Percentiles rank a stretch among this genome's conserved stretches.
Conservation (phyloP, 2,329 filamentous ascomycete species). For the Neofusicoccum kwambonambiense region DNA sequence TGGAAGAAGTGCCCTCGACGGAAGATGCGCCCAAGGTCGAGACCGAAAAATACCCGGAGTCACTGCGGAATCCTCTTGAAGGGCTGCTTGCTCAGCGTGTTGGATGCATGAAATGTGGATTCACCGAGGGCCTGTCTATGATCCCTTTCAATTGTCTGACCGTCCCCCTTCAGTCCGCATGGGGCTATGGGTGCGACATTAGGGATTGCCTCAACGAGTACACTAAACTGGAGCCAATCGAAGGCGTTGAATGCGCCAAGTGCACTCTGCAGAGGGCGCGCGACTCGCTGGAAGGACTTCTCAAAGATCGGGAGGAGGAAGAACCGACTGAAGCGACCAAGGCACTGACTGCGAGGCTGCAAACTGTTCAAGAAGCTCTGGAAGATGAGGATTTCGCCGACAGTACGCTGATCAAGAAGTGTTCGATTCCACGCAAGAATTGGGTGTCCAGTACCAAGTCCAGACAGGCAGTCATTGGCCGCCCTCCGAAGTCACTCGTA, state of each 20-base stretch:
- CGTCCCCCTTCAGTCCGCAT: conserved; percentile 69
- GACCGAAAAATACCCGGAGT: conserved; percentile 16
- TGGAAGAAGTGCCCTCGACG: neutral
- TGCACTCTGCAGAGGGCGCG: conserved; percentile 72
- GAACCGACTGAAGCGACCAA: conserved; percentile 11
- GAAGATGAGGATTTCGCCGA: conserved; percentile 77
- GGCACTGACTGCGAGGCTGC: conserved; percentile 50
- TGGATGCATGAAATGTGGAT: conserved; percentile 79
- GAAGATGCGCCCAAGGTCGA: conserved; percentile 11
- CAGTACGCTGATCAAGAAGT: conserved; percentile 45
- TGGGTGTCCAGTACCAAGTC: conserved; percentile 80
- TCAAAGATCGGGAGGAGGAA: conserved; percentile 25
- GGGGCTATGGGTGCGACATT: conserved; percentile 69
- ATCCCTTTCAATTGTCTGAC: conserved; percentile 94
- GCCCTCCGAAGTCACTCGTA: conserved; percentile 75
- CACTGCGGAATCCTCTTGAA: conserved; percentile 74
- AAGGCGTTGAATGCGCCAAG: conserved; percentile 86
- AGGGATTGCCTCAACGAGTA: conserved; percentile 81
- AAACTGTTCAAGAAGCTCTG: conserved; percentile 67
- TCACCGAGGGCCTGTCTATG: conserved; percentile 83
- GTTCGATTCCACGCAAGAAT: conserved; percentile 56
- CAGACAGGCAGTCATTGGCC: conserved; percentile 80
- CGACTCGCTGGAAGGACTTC: conserved; percentile 44
- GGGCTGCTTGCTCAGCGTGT: conserved; percentile 86
- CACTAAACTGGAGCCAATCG: conserved; percentile 79